Evolutionary conservation across 495 filamentous ascomycete genomes (phyloP).

Genomic region (Gamarada debralockiae): DNA sequence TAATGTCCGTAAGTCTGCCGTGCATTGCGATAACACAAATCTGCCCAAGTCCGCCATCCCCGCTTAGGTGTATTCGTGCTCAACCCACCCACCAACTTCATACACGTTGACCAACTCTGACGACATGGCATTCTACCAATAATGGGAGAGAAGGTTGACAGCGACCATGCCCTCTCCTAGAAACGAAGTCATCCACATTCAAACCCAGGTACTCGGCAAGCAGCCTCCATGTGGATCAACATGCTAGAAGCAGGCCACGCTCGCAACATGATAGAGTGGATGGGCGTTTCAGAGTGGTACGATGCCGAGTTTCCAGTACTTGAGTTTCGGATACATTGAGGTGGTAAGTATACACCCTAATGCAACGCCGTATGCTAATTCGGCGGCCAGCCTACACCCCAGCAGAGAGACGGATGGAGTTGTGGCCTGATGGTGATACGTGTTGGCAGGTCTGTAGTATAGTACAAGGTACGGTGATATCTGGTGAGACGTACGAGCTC

Average conservation of each 20-base stretch:
- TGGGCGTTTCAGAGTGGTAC: conserved; percentile 6
- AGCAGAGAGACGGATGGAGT: conserved; percentile 22
- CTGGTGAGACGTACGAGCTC: no score
- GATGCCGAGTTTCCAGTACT: conserved; percentile 9
- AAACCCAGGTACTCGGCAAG: no score
- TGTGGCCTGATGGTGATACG: conserved; percentile 21
- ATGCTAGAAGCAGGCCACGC: conserved; percentile 14
- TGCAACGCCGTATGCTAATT: conserved; percentile 12
- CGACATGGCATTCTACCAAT: conserved; percentile 4
- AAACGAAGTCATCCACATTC: no score
- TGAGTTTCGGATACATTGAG: conserved; percentile 19
- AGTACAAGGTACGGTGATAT: no score
- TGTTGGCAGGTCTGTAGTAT: no score
- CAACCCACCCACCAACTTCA: background rate
- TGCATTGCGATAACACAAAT: background rate
- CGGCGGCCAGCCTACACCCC: conserved; percentile 17
- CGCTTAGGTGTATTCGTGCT: background rate
- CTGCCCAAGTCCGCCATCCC: background rate
- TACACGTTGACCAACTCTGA: background rate
- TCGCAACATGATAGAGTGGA: conserved; percentile 6
- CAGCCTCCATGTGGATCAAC: conserved; percentile 11
- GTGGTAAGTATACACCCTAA: conserved; percentile 16
- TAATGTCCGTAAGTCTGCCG: background rate
- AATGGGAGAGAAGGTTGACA: conserved; percentile 4
- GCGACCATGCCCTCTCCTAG: no score